Percentiles rank a stretch among this genome's conserved stretches.
Evolutionary conservation across 1,284 basidiomycete genomes (phyloP).

Genomic region (Puccinia horiana): DNA sequence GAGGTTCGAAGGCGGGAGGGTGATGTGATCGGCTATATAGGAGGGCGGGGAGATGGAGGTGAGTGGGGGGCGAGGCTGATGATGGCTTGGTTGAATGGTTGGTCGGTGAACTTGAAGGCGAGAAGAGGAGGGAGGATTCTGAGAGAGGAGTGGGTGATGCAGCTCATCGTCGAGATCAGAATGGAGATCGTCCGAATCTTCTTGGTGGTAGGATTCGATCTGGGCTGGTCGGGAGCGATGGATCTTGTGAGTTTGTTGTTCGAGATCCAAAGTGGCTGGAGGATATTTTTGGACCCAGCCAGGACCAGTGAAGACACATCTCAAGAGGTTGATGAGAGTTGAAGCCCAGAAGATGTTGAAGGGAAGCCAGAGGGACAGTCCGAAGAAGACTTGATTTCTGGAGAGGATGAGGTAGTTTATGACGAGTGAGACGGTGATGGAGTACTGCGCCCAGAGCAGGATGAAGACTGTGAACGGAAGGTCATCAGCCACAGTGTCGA

Average conservation of each 20-base stretch:
- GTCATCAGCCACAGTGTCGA: too few species aligned
- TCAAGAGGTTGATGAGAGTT: slow-evolving; percentile 28
- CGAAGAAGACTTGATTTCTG: not conserved
- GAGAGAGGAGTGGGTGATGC: not conserved
- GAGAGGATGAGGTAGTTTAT: slow-evolving; percentile 24
- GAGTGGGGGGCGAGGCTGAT: not conserved
- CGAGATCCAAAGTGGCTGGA: not conserved
- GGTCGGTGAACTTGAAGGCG: not conserved
- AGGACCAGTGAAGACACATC: slow-evolving; percentile 32
- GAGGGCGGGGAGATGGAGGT: slow-evolving; percentile 7
- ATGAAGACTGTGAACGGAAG: slow-evolving; percentile 7
- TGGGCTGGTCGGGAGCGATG: not conserved
- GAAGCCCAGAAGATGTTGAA: slow-evolving; percentile 36
- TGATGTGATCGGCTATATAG: not conserved
- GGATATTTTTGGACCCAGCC: slow-evolving; percentile 28
- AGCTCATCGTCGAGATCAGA: not conserved
- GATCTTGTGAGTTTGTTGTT: not conserved
- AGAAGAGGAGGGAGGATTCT: not conserved
- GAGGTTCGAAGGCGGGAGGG: not conserved
- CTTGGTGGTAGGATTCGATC: not conserved
- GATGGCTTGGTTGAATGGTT: not conserved
- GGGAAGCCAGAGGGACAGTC: slow-evolving; percentile 12
- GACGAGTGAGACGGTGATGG: slow-evolving; percentile 33
- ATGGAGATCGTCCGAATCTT: not conserved
- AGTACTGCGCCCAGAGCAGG: slow-evolving; percentile 39